Evolutionary conservation across 148 eudicot species (phyloP).

Genomic region (Fagopyrum esculentum): DNA sequence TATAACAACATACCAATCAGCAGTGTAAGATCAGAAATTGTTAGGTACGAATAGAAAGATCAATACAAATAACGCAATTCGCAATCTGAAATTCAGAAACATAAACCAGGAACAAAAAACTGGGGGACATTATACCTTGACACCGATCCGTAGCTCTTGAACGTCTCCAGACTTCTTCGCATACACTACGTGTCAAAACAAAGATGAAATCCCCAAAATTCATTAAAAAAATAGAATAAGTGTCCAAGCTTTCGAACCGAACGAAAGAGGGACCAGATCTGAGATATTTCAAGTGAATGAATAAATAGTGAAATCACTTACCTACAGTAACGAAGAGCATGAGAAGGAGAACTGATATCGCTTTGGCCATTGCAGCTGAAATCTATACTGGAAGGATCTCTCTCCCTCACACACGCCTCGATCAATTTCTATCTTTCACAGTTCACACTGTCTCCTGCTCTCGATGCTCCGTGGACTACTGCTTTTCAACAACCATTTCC

Average conservation of each 20-base stretch:
- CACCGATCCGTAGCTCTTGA: constrained; percentile 88
- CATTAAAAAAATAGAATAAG: neutral
- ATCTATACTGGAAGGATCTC: neutral
- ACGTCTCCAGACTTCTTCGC: constrained; percentile 78
- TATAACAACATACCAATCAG: neutral
- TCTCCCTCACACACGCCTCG: neutral
- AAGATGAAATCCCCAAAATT: neutral
- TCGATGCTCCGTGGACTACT: neutral
- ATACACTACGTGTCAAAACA: constrained; percentile 27
- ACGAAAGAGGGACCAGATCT: neutral
- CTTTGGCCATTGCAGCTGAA: constrained; percentile 23
- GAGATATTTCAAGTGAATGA: neutral
- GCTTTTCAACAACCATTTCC: neutral
- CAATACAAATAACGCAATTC: neutral
- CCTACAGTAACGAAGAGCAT: constrained; percentile 20
- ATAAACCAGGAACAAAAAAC: neutral
- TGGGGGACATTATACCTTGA: constrained; percentile 47
- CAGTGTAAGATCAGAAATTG: neutral
- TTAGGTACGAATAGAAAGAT: neutral
- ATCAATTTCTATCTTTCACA: neutral
- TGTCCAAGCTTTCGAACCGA: neutral
- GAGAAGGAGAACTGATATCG: constrained; percentile 26
- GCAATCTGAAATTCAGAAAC: neutral
- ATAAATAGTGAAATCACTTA: constrained; percentile 25
- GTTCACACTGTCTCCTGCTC: neutral